Base-by-base conservation (phyloP, 1,284 basidiomycete genomes). In the Uromyces viciae-fabae region DNA sequence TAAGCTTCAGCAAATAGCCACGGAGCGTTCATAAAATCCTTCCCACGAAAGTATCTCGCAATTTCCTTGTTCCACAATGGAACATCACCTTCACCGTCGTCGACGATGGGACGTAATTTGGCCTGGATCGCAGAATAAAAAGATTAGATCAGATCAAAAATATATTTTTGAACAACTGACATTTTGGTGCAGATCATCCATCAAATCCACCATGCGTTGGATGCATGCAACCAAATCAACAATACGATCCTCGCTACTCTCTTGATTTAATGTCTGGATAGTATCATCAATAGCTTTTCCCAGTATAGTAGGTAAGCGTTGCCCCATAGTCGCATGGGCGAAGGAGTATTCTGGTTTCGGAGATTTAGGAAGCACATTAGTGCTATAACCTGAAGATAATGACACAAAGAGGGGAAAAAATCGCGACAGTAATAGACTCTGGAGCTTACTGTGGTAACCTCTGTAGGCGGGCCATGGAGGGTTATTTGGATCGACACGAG, bases 1-100 rank as follows among this genome's bases (percentile, higher is more conserved):
- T 98, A 98, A 22, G 95, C 95, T 86, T 98, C 95, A 69, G 96
- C 96, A 84, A 96, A 96, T 31, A 96, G 88, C 94, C 94, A 95
- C 8, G 94, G 94, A 0, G 86, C 86, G 84, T 94, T 95, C 94
- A 97, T 96, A 85, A 97, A 98, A 86, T 95, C 93, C 87, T 96
- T 96, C 82, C 94, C 94, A 87, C 93, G 91, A 88, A 97, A 97
- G 86, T 91, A 97, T 85, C 93, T 93, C 60, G 93, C 93, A 74
- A 95, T 94, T 86, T 94, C 88, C 87, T 98, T 97, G 88, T 98
- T 98, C 95, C 95, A 98, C 22, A 98, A 89, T 0, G 95, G 92
- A 52, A 98, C 92, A 84, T 98, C 95, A 36, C 92, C 95, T 85
- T 97, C 95, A 82, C 91, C 91, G 85, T 98, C 95, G 86, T 98